phyloP scores from a whole-genome alignment of 805 yeast genomes.

The Starmerella potacharoeniae region DNA sequence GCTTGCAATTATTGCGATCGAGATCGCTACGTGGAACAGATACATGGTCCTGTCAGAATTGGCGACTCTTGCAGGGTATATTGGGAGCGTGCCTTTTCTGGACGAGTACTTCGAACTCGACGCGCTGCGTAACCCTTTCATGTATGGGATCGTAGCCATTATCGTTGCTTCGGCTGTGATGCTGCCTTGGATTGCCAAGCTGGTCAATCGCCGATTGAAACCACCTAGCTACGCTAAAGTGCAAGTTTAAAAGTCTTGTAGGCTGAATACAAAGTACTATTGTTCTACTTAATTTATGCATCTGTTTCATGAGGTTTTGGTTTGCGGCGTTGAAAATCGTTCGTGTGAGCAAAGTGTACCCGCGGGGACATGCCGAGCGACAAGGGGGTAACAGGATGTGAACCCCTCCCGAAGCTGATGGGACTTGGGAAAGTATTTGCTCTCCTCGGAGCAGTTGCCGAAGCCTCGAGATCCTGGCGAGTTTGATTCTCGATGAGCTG shows the following conservation, averaged over 20 bases:
- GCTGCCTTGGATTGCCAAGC: constrained; percentile 82
- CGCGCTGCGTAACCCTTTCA: constrained; percentile 46
- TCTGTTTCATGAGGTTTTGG: constrained; percentile 1
- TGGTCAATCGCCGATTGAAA: constrained; percentile 59
- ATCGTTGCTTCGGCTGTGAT: constrained; percentile 60
- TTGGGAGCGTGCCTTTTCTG: constrained; percentile 72
- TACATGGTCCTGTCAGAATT: constrained; percentile 64
- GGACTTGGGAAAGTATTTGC: neutral
- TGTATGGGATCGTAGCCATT: constrained; percentile 56
- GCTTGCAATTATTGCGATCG: constrained; percentile 84
- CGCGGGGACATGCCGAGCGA: constrained; percentile 6
- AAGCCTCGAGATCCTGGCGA: neutral
- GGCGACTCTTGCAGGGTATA: constrained; percentile 52
- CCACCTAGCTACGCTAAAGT: constrained; percentile 98
- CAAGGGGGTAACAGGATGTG: neutral
- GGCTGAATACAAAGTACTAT: too few relatives aligned
- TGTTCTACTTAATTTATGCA: neutral
- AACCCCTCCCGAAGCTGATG: neutral
- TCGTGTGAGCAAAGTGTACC: constrained; percentile 13
- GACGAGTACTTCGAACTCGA: constrained; percentile 73
- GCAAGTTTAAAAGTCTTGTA: constrained; percentile 33
- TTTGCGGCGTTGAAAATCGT: constrained; percentile 15
- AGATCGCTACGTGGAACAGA: constrained; percentile 82
- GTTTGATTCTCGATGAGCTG: neutral
- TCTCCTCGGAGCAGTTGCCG: neutral